Evolutionary conservation across 768 basidiomycete species (phyloP).

Genomic region (Lactifluus pinguis): DNA sequence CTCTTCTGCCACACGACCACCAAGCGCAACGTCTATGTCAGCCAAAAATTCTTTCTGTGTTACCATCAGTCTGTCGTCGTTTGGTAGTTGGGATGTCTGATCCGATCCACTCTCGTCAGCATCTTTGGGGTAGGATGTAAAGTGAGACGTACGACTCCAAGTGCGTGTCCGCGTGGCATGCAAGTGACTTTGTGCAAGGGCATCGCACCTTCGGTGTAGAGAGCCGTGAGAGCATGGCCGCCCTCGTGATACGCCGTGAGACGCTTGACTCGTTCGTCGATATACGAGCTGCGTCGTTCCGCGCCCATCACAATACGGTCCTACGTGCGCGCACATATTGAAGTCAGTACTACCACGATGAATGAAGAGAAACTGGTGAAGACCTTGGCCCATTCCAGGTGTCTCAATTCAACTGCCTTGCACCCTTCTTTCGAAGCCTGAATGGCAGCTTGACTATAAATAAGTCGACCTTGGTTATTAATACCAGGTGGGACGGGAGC

Average conservation of each 20-base stretch:
- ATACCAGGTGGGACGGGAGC: background rate
- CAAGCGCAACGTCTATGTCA: constrained; percentile 85
- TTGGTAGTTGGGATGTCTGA: constrained; percentile 67
- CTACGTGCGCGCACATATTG: constrained; percentile 26
- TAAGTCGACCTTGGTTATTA: background rate
- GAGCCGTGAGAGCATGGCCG: constrained; percentile 88
- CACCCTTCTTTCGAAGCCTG: constrained; percentile 84
- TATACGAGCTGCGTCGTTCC: constrained; percentile 83
- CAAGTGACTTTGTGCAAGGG: constrained; percentile 98
- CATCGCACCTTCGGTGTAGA: constrained; percentile 93
- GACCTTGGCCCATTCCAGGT: constrained; percentile 98
- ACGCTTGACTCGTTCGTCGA: constrained; percentile 77
- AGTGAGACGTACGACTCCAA: constrained; percentile 61
- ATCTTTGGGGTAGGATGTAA: background rate
- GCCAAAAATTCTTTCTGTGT: constrained; percentile 69
- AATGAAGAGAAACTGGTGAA: background rate
- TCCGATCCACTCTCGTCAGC: background rate
- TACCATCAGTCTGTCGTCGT: constrained; percentile 65
- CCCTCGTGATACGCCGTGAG: constrained; percentile 98
- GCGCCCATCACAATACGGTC: constrained; percentile 97
- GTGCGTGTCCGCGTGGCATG: constrained; percentile 88
- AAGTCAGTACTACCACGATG: background rate
- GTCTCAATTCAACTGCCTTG: constrained; percentile 58
- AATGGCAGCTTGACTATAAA: constrained; percentile 74
- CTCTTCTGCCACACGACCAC: constrained; percentile 93